Evolutionary conservation across 1,284 basidiomycete genomes (phyloP).

Genomic region (Cutaneotrichosporon sp.): DNA sequence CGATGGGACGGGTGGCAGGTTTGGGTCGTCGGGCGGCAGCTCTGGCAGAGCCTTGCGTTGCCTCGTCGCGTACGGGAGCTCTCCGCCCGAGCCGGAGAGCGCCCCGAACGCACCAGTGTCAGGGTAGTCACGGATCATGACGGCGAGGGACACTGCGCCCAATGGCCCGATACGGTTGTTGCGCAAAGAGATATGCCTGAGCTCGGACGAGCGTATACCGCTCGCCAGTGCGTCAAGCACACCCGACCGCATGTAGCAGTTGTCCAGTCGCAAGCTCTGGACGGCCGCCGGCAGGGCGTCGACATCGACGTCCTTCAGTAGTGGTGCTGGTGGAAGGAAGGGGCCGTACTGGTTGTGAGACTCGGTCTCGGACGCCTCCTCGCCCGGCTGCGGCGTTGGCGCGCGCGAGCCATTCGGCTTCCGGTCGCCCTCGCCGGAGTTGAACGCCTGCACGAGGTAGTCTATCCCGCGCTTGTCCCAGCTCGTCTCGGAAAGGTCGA

Average conservation of each 20-base stretch:
- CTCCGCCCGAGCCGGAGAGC: not conserved
- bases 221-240: conserved; percentile 73
- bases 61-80: conserved; percentile 7
- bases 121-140: conserved; percentile 94
- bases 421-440: conserved; percentile 20
- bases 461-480: conserved; percentile 84
- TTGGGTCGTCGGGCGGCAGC: conserved; percentile 25
- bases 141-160: conserved; percentile 84
- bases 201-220: conserved; percentile 73
- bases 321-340: conserved; percentile 44
- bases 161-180: conserved; percentile 78
- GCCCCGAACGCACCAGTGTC: conserved; percentile 57
- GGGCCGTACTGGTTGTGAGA: conserved; percentile 32
- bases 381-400: conserved; percentile 4
- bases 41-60: conserved; percentile 8
- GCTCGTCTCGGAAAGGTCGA: conserved; percentile 85
- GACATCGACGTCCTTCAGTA: conserved; percentile 35
- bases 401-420: not conserved
- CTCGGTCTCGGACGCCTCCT: conserved; percentile 11
- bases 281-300: conserved; percentile 50
- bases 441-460: conserved; percentile 72
- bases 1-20: conserved; percentile 53
- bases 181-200: conserved; percentile 83
- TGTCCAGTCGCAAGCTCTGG: conserved; percentile 78
- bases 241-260: conserved; percentile 70